Evolutionary conservation across 495 filamentous ascomycete species (phyloP).

Genomic region (Aeminium ludgeri): DNA sequence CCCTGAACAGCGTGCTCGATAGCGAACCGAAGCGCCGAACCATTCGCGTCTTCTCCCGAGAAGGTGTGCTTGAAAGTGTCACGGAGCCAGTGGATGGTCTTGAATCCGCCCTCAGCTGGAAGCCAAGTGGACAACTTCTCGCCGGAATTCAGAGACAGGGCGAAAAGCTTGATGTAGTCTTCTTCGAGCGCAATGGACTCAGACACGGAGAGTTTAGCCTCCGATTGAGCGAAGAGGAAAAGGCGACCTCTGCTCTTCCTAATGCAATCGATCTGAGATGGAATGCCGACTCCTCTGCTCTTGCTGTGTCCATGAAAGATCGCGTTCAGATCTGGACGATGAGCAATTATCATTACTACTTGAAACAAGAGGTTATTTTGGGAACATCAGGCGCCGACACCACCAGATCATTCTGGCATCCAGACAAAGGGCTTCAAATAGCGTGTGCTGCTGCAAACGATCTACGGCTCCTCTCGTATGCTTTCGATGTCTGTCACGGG

Average conservation of each 20-base stretch:
- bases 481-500: constrained; percentile 48
- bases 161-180: constrained; percentile 64
- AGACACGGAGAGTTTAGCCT: constrained; percentile 83
- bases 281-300: constrained; percentile 81
- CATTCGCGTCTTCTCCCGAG: constrained; percentile 76
- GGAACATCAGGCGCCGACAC: neutral
- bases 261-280: constrained; percentile 52
- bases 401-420: constrained; percentile 52
- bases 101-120: constrained; percentile 77
- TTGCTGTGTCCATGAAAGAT: constrained; percentile 62
- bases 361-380: constrained; percentile 67
- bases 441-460: constrained; percentile 17
- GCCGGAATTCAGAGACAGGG: constrained; percentile 59
- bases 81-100: constrained; percentile 86
- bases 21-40: constrained; percentile 42
- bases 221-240: constrained; percentile 42
- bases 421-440: constrained; percentile 59
- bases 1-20: constrained; percentile 57
- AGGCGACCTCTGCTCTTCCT: constrained; percentile 35
- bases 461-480: constrained; percentile 21
- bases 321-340: constrained; percentile 87
- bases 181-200: constrained; percentile 92
- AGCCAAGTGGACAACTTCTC: constrained; percentile 76
- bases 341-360: constrained; percentile 94
- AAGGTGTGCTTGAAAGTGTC: constrained; percentile 76